Evolutionary conservation across 495 filamentous ascomycete genomes (phyloP), one percentile per base, ranked within the genome.

Genomic region (Daldinia vernicosa): DNA sequence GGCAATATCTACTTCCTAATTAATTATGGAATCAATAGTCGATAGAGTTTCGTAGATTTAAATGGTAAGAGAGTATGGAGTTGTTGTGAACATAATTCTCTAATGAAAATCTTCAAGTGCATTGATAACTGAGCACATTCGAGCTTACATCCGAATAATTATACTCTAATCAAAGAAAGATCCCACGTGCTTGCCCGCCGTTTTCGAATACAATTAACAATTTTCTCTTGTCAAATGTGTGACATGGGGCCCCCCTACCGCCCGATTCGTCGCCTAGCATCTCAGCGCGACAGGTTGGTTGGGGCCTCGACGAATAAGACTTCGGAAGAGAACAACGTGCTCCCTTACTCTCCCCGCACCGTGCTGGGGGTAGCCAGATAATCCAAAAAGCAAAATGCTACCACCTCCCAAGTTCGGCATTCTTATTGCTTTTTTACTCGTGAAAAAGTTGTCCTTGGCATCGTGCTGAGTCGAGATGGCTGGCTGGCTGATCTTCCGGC

Each of bases 301-400:
- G 26, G n/a, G 47, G 37, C 27, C 6, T 50, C n/a, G 45, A 57
- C 69, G 69, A 71, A 71, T 71, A 62, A 26, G 63, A 67, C 45
- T 12, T 27, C 58, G 45, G 53, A 26, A 37, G 19, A 8, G 1
- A 53, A 47, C 58, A 71, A 71, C 69, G 69, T 71, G 69, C 53
- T 26, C 63, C 22, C 40, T 24, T 56, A 52, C 6, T 14, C 26
- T 51, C 11, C 4, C 57, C 37, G 5, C 61, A 22, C 58, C 58
- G 58, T 35, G 45, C 50, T 45, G 45, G 58, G 58, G 43, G 56
- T 62, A 14, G 12, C 33, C 45, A 47, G 9, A 54, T 50, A 45
- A 59, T 52, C n/a, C 37, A 19, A 32, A 58, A 8, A 45, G 35
- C 37, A 17, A 14, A 37, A 32, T 17, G 19, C 7, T 51, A 2